These are phyloP conservation scores for Kodamaea sagamina DNA, from an alignment of 805 yeast species.

Conservation along the genomic window DNA sequence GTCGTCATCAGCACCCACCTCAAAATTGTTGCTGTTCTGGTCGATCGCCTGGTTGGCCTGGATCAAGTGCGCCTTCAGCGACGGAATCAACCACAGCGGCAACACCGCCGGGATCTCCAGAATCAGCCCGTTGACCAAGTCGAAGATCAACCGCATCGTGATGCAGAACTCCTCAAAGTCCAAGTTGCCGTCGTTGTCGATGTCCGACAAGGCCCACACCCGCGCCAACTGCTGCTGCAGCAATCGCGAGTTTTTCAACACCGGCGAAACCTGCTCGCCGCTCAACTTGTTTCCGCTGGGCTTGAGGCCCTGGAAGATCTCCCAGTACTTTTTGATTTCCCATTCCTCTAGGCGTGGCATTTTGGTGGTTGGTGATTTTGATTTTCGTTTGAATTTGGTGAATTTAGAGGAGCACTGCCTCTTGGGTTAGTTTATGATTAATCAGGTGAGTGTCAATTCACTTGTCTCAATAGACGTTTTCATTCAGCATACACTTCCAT, in stretches of 20 bases:
- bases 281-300: slow-evolving; percentile 78
- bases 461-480: too few species aligned
- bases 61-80: slow-evolving; percentile 79
- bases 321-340: slow-evolving; percentile 98
- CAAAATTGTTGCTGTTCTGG: slow-evolving; percentile 23
- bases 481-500: too few species aligned
- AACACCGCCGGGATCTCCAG: slow-evolving; percentile 64
- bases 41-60: slow-evolving; percentile 75
- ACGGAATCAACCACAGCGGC: slow-evolving; percentile 93
- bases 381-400: slow-evolving; percentile 2
- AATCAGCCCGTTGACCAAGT: slow-evolving; percentile 71
- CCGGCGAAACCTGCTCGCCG: slow-evolving; percentile 83
- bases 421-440: neutral
- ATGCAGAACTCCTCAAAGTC: slow-evolving; percentile 98
- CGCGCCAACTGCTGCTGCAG: slow-evolving; percentile 73
- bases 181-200: slow-evolving; percentile 85
- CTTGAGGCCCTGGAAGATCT: slow-evolving; percentile 85
- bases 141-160: slow-evolving; percentile 94
- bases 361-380: neutral
- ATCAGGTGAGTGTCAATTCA: too few species aligned
- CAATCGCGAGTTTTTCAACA: slow-evolving; percentile 85
- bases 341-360: slow-evolving; percentile 84
- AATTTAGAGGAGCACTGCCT: neutral
- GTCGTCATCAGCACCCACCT: slow-evolving; percentile 23
- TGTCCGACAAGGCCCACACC: slow-evolving; percentile 91